Conservation (phyloP, 768 basidiomycete genomes). For the Gautieria morchelliformis region DNA sequence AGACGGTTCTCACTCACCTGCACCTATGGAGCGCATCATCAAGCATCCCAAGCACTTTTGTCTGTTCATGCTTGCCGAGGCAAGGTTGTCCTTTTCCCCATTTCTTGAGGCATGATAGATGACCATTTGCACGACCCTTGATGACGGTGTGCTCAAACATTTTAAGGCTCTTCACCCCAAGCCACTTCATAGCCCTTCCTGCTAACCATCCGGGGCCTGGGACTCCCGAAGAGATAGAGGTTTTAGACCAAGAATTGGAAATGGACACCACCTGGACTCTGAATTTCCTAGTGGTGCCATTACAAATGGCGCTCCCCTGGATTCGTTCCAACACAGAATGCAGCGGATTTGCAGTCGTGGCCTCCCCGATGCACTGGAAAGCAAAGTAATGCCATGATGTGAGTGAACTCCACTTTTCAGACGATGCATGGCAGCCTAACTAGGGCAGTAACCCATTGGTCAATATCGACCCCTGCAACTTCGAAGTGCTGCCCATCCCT, state of each 20-base stretch:
- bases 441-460: no score
- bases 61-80: neutral
- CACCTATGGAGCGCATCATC: neutral
- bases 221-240: neutral
- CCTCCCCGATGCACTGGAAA: neutral
- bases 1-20: neutral
- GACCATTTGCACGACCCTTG: neutral
- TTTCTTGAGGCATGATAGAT: neutral
- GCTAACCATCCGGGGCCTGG: neutral
- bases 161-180: neutral
- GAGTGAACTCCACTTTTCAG: no score
- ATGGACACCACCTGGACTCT: neutral
- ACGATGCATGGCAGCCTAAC: no score
- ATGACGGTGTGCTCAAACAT: neutral
- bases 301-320: neutral
- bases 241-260: neutral
- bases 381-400: no score
- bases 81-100: neutral
- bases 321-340: neutral
- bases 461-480: no score
- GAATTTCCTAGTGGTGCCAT: neutral
- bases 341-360: neutral
- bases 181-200: neutral
- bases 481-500: no score
- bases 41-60: neutral